These are phyloP conservation scores for Mycena vulgaris DNA, from an alignment of 768 basidiomycete species.

Conservation along the genomic window DNA sequence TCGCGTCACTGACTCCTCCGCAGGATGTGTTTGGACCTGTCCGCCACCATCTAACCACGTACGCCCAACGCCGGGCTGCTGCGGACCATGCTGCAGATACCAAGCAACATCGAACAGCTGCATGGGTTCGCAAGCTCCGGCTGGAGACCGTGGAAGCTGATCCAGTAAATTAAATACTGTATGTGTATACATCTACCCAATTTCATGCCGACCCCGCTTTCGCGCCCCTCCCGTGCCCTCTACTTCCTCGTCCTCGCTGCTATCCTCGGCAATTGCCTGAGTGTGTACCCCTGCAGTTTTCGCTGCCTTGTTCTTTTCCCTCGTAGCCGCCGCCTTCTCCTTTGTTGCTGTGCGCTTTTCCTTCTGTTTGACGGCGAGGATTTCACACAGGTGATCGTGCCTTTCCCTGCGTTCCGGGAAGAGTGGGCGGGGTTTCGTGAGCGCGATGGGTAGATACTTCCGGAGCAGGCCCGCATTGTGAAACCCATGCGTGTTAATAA, in stretches of 20 bases:
- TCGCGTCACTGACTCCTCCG: neutral
- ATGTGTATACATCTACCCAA: neutral
- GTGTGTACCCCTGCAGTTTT: neutral
- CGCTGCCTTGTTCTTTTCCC: conserved; percentile 20
- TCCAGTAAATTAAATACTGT: neutral
- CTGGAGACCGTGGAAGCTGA: neutral
- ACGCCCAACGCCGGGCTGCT: neutral
- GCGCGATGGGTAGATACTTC: conserved; percentile 7
- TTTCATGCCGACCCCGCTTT: neutral
- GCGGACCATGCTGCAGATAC: neutral
- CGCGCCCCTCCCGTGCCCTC: neutral
- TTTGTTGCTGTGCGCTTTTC: conserved; percentile 4
- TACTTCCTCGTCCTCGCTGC: neutral
- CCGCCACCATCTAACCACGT: neutral
- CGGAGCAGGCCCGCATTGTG: conserved; percentile 45
- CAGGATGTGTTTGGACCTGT: conserved; percentile 10
- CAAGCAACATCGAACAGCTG: neutral
- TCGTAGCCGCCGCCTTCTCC: conserved; percentile 14
- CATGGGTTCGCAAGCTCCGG: neutral
- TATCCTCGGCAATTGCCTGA: neutral
- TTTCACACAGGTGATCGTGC: neutral
- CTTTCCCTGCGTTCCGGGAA: conserved; percentile 4
- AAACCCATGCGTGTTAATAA: conserved; percentile 46
- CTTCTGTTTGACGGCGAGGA: neutral
- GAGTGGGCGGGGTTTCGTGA: conserved; percentile 10